phyloP scores from a whole-genome alignment of 2,329 filamentous ascomycete genomes.

The Myriosclerotinia scirpicola region DNA sequence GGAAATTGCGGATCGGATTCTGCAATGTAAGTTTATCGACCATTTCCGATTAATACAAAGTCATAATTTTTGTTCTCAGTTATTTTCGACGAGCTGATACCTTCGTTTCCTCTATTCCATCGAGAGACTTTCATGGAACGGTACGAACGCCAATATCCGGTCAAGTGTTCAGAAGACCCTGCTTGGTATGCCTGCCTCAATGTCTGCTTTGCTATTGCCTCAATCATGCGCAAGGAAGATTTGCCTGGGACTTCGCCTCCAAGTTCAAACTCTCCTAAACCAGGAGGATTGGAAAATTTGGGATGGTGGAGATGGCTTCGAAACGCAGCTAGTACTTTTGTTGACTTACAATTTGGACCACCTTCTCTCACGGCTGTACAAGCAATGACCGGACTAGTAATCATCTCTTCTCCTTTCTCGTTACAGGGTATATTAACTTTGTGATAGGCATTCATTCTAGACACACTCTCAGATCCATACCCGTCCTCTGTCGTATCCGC shows the following conservation, averaged over 20 bases:
- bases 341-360: slow-evolving; percentile 30
- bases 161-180: slow-evolving; percentile 27
- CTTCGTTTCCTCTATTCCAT: slow-evolving; percentile 28
- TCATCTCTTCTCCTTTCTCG: neutral
- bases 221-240: slow-evolving; percentile 27
- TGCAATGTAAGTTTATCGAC: slow-evolving; percentile 29
- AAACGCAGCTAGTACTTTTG: slow-evolving; percentile 33
- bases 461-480: slow-evolving; percentile 29
- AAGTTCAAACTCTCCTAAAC: neutral
- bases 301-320: slow-evolving; percentile 14
- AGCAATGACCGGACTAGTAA: slow-evolving; percentile 29
- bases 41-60: neutral
- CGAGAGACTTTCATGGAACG: slow-evolving; percentile 28
- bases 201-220: slow-evolving; percentile 28
- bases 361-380: slow-evolving; percentile 34
- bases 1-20: slow-evolving; percentile 29
- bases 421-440: neutral
- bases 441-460: slow-evolving; percentile 24
- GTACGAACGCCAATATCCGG: slow-evolving; percentile 32
- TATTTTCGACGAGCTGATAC: slow-evolving; percentile 15
- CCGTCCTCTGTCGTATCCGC: slow-evolving; percentile 30
- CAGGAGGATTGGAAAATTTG: neutral
- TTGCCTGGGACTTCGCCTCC: slow-evolving; percentile 7
- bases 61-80: neutral
- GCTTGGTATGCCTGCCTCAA: slow-evolving; percentile 37